Evolutionary conservation across 1,284 basidiomycete genomes (phyloP).

Genomic region (Malassezia slooffiae): DNA sequence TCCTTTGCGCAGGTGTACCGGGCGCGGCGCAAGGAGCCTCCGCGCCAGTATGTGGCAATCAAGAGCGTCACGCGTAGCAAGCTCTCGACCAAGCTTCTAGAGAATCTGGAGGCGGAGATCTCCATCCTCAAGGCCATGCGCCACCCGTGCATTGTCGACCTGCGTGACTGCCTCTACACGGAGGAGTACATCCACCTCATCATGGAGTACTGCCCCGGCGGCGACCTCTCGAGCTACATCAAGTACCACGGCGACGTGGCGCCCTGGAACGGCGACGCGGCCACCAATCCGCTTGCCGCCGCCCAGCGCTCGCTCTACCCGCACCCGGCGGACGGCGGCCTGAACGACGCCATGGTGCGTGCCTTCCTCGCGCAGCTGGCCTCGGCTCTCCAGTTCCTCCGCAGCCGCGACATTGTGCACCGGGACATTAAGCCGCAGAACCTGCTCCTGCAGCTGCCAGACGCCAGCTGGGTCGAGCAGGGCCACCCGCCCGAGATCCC

Average conservation of each 20-base stretch:
- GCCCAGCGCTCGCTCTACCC: conserved; percentile 57
- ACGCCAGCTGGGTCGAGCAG: conserved; percentile 62
- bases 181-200: conserved; percentile 90
- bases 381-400: conserved; percentile 81
- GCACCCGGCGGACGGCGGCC: conserved; percentile 77
- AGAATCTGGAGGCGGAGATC: conserved; percentile 95
- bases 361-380: conserved; percentile 92
- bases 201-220: conserved; percentile 93
- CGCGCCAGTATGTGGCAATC: conserved; percentile 60
- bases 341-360: conserved; percentile 79
- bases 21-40: conserved; percentile 53
- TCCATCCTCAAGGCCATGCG: conserved; percentile 87
- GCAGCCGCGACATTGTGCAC: conserved; percentile 80
- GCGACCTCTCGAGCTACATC: conserved; percentile 91
- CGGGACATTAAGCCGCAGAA: conserved; percentile 96
- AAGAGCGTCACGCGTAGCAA: conserved; percentile 86
- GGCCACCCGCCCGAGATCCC: conserved; percentile 69
- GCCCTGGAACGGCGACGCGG: conserved; percentile 16
- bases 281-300: conserved; percentile 4
- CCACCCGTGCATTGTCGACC: conserved; percentile 82
- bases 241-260: conserved; percentile 47
- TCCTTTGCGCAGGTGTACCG: conserved; percentile 94
- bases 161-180: conserved; percentile 85
- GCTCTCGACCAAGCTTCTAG: conserved; percentile 80
- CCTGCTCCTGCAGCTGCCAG: conserved; percentile 72